Evolutionary conservation across 176 grass and related monocot genomes (phyloP), one percentile per base, ranked within the genome.

Genomic region (Musa itinerans): DNA sequence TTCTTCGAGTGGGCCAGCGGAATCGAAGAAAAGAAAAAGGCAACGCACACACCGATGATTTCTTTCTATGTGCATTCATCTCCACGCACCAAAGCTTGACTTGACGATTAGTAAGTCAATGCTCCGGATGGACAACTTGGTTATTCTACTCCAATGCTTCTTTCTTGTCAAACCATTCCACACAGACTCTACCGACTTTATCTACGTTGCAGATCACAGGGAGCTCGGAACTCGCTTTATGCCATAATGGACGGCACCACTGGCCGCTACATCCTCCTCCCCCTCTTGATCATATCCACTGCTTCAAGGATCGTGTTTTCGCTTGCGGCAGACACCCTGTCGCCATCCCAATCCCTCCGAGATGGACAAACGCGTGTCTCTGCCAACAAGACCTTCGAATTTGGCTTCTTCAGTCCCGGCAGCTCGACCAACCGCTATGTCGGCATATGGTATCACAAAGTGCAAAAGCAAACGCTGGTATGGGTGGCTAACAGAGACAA

Each of bases 361-460:
- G 78, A 78, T 11, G 80, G 78, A 21, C 72, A 89, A 69, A 96
- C 55, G 6, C 75, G 92, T 4, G 73, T 96, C 26, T 92, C 92
- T 0, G 65, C 89, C 0, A 64, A 53, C 1, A 73, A 76, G 7
- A 69, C 66, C 11, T 96, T 92, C 70, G 75, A 80, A 56, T 85
- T 96, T 2, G 92, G 92, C 6, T 92, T 96, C 85, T 92, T 96
- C 76, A 23, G 77, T 14, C 62, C 85, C 0, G 62, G 72, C 2
- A 17, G 11, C 29, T 78, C 83, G 16, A 78, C 63, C 49, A 52
- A 73, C 21, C 83, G 69, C 65, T 96, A 86, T 75, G 8, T 96
- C 50, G 88, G 88, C 72, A 89, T 96, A 63, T 96, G 92, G 92
- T 96, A 87, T 83, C 74, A 68, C 50, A 52, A 24, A 25, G 78